Conservation (phyloP, 805 yeast genomes). For the Sugiyamaella lignohabitans region DNA sequence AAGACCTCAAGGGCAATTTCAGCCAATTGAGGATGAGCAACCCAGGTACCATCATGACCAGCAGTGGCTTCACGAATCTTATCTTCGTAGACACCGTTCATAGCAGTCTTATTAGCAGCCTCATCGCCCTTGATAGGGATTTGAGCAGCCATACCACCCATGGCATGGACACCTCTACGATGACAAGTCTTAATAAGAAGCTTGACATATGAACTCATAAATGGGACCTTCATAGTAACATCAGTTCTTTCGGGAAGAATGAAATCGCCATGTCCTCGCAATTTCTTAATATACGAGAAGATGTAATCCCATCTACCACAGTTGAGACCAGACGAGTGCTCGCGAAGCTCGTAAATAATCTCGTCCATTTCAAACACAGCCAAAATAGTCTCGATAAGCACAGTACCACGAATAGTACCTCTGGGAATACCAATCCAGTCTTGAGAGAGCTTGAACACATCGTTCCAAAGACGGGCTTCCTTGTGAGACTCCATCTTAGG, state of each 20-base stretch:
- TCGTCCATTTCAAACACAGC: constrained; percentile 77
- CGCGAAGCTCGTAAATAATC: constrained; percentile 64
- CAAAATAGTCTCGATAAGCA: constrained; percentile 63
- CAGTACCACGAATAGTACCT: constrained; percentile 68
- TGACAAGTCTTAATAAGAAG: constrained; percentile 63
- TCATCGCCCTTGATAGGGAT: constrained; percentile 64
- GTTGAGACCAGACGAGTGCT: constrained; percentile 66
- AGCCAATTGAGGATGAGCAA: constrained; percentile 69
- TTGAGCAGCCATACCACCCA: constrained; percentile 78
- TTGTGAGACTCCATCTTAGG: constrained; percentile 75
- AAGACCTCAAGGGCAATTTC: constrained; percentile 59
- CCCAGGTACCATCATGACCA: constrained; percentile 76
- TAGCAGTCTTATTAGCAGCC: constrained; percentile 53
- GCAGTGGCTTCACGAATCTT: constrained; percentile 60
- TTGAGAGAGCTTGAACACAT: constrained; percentile 58
- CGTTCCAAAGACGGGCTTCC: constrained; percentile 73
- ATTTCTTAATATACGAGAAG: constrained; percentile 60
- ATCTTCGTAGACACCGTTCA: constrained; percentile 63
- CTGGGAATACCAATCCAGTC: constrained; percentile 57
- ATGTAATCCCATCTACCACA: constrained; percentile 78
- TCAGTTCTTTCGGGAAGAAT: constrained; percentile 64
- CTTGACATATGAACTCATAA: constrained; percentile 61
- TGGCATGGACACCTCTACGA: constrained; percentile 66
- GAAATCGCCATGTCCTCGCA: constrained; percentile 55
- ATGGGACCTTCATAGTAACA: constrained; percentile 63